Percentiles rank a stretch among this genome's conserved stretches.
Conservation (phyloP, 306 rosid genomes). For the Abrus pulchellus region DNA sequence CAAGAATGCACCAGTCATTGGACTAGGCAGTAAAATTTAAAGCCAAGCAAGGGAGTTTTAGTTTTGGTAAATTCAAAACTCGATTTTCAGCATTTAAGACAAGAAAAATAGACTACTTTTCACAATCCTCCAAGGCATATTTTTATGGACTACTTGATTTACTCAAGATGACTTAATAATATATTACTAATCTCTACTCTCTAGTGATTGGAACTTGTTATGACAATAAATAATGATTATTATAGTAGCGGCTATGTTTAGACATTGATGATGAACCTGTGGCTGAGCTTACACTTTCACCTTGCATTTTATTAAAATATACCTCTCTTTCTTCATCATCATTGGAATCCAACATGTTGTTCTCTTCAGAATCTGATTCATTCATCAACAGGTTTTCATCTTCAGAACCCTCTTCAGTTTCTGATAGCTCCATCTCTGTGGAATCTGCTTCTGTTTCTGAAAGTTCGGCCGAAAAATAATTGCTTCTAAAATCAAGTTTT, state of each 20-base stretch:
- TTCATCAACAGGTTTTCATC: constrained; percentile 42
- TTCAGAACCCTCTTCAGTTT: constrained; percentile 54
- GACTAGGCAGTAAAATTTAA: neutral
- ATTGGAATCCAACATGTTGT: constrained; percentile 46
- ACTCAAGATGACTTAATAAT: neutral
- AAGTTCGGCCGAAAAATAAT: constrained; percentile 49
- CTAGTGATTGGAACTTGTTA: constrained; percentile 32
- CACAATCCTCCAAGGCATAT: constrained; percentile 35
- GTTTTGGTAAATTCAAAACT: neutral
- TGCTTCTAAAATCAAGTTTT: constrained; percentile 41
- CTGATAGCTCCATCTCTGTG: constrained; percentile 52
- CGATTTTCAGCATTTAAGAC: neutral
- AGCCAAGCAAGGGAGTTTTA: neutral
- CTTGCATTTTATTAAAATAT: constrained; percentile 44
- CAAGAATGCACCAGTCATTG: neutral
- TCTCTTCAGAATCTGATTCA: constrained; percentile 68
- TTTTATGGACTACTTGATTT: constrained; percentile 33
- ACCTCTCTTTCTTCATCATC: constrained; percentile 51
- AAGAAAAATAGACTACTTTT: neutral
- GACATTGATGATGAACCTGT: constrained; percentile 46
- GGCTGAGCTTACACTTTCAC: constrained; percentile 33
- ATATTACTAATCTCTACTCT: constrained; percentile 39
- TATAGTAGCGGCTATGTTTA: constrained; percentile 41
- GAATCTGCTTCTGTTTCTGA: constrained; percentile 54
- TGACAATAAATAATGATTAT: constrained; percentile 45